Conservation (phyloP, 257 asterid genomes). For the Ligustrum vulgare region DNA sequence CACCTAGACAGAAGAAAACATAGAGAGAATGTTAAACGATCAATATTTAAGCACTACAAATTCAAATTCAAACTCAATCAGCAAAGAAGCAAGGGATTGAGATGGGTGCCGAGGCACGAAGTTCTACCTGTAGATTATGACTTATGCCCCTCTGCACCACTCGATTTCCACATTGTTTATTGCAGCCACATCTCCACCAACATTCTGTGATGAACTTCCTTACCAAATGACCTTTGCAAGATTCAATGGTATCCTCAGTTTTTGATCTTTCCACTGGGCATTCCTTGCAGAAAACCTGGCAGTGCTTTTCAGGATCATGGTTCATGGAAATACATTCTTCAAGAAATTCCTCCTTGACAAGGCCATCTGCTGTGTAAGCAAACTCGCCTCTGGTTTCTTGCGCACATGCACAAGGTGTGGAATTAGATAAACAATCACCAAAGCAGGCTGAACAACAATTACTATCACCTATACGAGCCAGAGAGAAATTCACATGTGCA, state of each 20-base stretch:
- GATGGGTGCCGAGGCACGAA: constrained; percentile 13
- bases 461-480: constrained; percentile 72
- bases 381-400: constrained; percentile 74
- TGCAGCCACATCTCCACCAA: constrained; percentile 95
- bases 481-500: constrained; percentile 61
- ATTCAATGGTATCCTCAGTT: constrained; percentile 47
- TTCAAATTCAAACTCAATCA: neutral
- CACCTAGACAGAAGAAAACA: constrained; percentile 48
- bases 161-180: constrained; percentile 83
- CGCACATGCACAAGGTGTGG: constrained; percentile 77
- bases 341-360: constrained; percentile 72
- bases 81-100: neutral
- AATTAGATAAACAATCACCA: constrained; percentile 68
- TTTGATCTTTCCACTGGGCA: constrained; percentile 89
- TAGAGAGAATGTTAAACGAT: constrained; percentile 2
- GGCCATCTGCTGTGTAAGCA: constrained; percentile 82
- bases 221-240: constrained; percentile 91
- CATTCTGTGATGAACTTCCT: constrained; percentile 89
- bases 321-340: constrained; percentile 75
- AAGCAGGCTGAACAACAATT: constrained; percentile 64
- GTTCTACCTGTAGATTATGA: constrained; percentile 66
- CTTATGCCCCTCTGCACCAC: constrained; percentile 93
- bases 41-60: neutral
- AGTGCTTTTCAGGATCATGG: constrained; percentile 64
- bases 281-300: constrained; percentile 64